Base-by-base conservation (phyloP, 2,329 filamentous ascomycete genomes). In the Lachnellula cervina region DNA sequence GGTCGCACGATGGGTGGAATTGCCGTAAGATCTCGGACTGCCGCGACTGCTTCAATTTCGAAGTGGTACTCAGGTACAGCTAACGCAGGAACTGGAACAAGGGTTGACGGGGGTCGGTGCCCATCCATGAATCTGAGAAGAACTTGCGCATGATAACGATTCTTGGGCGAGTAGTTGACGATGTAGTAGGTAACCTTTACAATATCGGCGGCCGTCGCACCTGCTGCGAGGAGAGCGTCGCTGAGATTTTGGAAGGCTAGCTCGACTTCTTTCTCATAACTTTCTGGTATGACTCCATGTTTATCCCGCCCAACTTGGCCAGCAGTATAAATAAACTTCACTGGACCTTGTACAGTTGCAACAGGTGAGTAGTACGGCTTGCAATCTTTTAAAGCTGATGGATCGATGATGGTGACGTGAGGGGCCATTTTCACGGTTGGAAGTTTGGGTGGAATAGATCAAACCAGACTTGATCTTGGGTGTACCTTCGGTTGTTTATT, bases 141-240 rank as follows among this genome's bases (percentile, higher is more conserved):
- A 49, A 68, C 72, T 6, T 66, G 66, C 0, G 68, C 62, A 58
- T 77, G 76, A 23, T 67, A 65, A 4, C 73, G 68, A 2, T 70
- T 62, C 4, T 59, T 53, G 0, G 71, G 64, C 50, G 75, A 69
- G 56, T 77, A 77, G 59, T 74, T 64, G 55, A 78, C 75, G 43
- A 78, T 74, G 53, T 72, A 76, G 17, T 76, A 56, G 0, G 66
- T 75, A 9, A 77, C 61, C 56, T 76, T 76, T 13, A 69, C 65
- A 21, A 77, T 72, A 54, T 77, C 68, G 4, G 62, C 59, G 13
- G 73, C 59, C 1, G 60, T 59, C 5, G 73, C 69, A 0, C 73
- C 72, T 1, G 71, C 69, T 2, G 70, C 68, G 17, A 34, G 42
- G n/a, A 58, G 42, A 49, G 49, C 53, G 11, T 34, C 23, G 7